Conservation (phyloP, 768 basidiomycete species). For the Strobilomyces confusus region DNA sequence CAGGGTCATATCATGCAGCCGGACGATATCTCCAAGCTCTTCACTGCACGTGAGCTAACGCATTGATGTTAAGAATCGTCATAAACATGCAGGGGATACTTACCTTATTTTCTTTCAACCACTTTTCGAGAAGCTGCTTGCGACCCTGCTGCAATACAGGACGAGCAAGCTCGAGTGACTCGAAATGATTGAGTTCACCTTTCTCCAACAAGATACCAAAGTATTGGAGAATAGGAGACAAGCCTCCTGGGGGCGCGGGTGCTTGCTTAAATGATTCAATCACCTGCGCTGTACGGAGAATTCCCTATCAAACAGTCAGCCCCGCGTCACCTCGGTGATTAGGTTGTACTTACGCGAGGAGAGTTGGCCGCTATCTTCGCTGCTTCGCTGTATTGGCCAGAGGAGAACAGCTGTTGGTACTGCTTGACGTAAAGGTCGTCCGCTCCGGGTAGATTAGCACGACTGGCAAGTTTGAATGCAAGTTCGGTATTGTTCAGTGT, state of each 20-base stretch:
- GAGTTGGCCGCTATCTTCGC: conserved; percentile 98
- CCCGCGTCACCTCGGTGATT: not conserved
- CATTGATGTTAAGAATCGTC: conserved; percentile 10
- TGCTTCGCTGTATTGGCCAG: conserved; percentile 87
- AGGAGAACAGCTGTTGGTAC: conserved; percentile 86
- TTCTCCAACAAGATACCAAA: conserved; percentile 98
- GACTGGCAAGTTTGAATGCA: conserved; percentile 95
- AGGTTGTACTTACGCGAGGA: conserved; percentile 59
- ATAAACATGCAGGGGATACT: conserved; percentile 5
- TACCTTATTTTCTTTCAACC: conserved; percentile 99
- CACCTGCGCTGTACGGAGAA: conserved; percentile 89
- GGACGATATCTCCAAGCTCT: conserved; percentile 96
- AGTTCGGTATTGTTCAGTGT: conserved; percentile 97
- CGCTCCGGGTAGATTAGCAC: conserved; percentile 94
- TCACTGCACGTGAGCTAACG: conserved; percentile 92
- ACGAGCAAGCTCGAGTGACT: conserved; percentile 92
- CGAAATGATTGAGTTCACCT: conserved; percentile 94
- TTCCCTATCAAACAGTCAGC: conserved; percentile 53
- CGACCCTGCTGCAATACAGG: conserved; percentile 95
- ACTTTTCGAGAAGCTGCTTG: conserved; percentile 96
- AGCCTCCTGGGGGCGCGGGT: conserved; percentile 82
- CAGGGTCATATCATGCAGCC: conserved; percentile 92
- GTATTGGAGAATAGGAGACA: conserved; percentile 96
- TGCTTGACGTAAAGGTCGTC: conserved; percentile 95
- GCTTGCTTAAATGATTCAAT: conserved; percentile 98